phyloP scores from a whole-genome alignment of 345 rosid genomes.

The Eucalyptus viminalis region DNA sequence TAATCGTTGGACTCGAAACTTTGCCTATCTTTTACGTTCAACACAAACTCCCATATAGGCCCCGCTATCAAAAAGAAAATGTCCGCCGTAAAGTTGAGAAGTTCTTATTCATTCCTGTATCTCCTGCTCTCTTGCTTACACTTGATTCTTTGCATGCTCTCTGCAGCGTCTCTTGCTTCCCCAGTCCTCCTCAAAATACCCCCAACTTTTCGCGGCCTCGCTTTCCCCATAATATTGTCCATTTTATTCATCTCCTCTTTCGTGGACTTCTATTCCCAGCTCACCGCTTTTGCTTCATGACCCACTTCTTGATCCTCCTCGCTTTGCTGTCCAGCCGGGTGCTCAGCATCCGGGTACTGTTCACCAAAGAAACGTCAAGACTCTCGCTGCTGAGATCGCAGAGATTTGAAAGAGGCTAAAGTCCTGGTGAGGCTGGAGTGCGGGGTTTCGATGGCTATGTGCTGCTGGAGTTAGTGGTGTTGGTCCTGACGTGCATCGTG shows the following conservation, averaged over 20 bases:
- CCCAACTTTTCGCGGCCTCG: slow-evolving; percentile 38
- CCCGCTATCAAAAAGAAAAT: not conserved
- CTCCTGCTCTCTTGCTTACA: slow-evolving; percentile 34
- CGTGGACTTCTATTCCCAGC: slow-evolving; percentile 30
- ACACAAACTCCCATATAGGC: too few species aligned
- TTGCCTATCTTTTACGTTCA: too few species aligned
- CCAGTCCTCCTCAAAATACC: slow-evolving; percentile 30
- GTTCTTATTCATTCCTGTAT: slow-evolving; percentile 20
- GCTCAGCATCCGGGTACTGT: slow-evolving; percentile 16
- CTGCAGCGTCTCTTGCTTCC: slow-evolving; percentile 35
- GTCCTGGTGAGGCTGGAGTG: slow-evolving; percentile 47
- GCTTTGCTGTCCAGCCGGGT: slow-evolving; percentile 33
- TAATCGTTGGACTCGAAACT: too few species aligned
- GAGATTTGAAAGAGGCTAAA: slow-evolving; percentile 43
- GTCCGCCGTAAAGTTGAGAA: slow-evolving; percentile 24
- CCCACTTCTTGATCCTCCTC: slow-evolving; percentile 31
- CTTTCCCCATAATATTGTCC: slow-evolving; percentile 23
- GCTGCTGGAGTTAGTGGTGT: slow-evolving; percentile 23
- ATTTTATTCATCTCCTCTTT: slow-evolving; percentile 30
- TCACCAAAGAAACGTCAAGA: slow-evolving; percentile 28
- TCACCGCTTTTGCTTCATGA: slow-evolving; percentile 21
- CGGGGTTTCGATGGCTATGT: slow-evolving; percentile 44
- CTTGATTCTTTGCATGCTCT: slow-evolving; percentile 9
- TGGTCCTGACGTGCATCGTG: slow-evolving; percentile 24
- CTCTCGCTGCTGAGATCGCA: slow-evolving; percentile 25